These are phyloP conservation scores for Candida alai DNA, from an alignment of 805 yeast genomes.

Conservation along the genomic window DNA sequence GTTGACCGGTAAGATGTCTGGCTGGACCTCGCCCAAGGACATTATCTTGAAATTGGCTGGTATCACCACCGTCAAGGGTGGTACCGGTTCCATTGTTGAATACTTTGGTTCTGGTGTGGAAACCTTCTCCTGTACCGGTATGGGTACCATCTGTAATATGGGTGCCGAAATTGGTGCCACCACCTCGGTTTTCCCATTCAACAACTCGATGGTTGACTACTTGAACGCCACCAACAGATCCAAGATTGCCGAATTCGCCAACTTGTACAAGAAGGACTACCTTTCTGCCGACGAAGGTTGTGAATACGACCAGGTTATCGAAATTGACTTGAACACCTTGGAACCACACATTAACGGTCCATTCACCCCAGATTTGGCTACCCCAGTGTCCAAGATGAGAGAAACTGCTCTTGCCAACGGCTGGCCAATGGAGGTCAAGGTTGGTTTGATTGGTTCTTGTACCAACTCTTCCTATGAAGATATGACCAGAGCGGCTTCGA, in stretches of 20 bases:
- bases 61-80: constrained; percentile 93
- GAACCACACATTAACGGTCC: constrained; percentile 98
- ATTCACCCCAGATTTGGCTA: constrained; percentile 96
- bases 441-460: constrained; percentile 97
- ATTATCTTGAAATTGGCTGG: constrained; percentile 92
- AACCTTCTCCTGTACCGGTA: constrained; percentile 93
- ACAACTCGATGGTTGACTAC: constrained; percentile 83
- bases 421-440: constrained; percentile 93
- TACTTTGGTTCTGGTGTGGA: constrained; percentile 95
- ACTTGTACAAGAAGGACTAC: constrained; percentile 56
- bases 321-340: constrained; percentile 80
- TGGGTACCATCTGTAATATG: constrained; percentile 99
- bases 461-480: constrained; percentile 98
- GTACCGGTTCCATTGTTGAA: constrained; percentile 95
- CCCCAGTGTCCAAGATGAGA: constrained; percentile 86
- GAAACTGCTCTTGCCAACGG: constrained; percentile 77
- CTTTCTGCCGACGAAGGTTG: constrained; percentile 88
- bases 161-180: constrained; percentile 99
- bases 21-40: constrained; percentile 98
- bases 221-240: constrained; percentile 83
- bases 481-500: constrained; percentile 94
- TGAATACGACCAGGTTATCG: constrained; percentile 90
- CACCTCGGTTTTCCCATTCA: constrained; percentile 96
- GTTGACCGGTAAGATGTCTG: constrained; percentile 85
- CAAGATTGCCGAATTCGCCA: constrained; percentile 79